phyloP scores from a whole-genome alignment of 306 rosid species.

The Parietaria judaica region DNA sequence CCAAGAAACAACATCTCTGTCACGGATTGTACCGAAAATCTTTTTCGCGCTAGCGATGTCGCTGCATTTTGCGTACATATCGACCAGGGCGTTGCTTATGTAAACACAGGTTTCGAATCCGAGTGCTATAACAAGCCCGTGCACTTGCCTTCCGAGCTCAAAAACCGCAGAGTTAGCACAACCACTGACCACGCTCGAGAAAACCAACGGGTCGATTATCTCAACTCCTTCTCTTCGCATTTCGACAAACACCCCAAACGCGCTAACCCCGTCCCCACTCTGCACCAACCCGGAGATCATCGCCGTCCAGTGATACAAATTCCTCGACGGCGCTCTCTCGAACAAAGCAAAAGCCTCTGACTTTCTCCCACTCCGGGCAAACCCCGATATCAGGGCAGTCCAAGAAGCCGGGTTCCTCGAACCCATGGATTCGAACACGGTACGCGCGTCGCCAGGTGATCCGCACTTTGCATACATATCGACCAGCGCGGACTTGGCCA shows the following conservation, averaged over 20 bases:
- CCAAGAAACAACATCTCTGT: conserved; percentile 80
- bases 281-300: conserved; percentile 83
- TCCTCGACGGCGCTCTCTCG: conserved; percentile 29
- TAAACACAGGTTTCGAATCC: conserved; percentile 74
- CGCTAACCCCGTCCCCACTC: conserved; percentile 61
- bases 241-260: conserved; percentile 43
- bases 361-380: conserved; percentile 59
- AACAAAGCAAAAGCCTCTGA: conserved; percentile 51
- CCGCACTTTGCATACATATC: conserved; percentile 76
- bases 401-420: conserved; percentile 42
- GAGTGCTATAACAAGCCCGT: conserved; percentile 45
- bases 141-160: conserved; percentile 78
- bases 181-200: conserved; percentile 73
- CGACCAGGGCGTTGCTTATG: conserved; percentile 72
- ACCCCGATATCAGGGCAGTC: conserved; percentile 78
- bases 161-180: conserved; percentile 63
- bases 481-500: conserved; percentile 70
- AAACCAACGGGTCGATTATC: conserved; percentile 63
- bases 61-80: conserved; percentile 89
- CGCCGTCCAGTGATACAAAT: conserved; percentile 77
- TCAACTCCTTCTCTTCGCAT: conserved; percentile 58
- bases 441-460: conserved; percentile 42
- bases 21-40: conserved; percentile 42
- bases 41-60: conserved; percentile 56
- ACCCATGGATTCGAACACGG: conserved; percentile 51